phyloP scores from a whole-genome alignment of 2,329 filamentous ascomycete species.

The Aspergillus nomiae region DNA sequence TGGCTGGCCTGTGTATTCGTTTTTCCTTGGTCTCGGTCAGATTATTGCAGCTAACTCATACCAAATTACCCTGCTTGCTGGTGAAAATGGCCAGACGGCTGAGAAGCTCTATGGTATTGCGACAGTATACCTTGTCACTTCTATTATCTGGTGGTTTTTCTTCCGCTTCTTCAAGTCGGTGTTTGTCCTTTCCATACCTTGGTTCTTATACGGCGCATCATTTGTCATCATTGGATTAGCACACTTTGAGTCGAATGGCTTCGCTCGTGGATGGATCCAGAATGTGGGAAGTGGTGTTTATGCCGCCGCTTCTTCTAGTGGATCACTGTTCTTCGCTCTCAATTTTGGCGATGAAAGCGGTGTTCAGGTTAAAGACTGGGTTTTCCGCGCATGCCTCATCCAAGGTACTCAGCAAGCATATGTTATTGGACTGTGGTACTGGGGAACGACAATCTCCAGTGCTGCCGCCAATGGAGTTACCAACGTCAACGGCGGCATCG shows the following conservation, averaged over 20 bases:
- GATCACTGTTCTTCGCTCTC: slow-evolving; percentile 66
- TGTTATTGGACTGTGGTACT: slow-evolving; percentile 66
- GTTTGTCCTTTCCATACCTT: slow-evolving; percentile 61
- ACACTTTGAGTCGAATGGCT: slow-evolving; percentile 51
- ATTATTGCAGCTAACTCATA: slow-evolving; percentile 68
- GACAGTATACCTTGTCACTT: slow-evolving; percentile 60
- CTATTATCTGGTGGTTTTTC: slow-evolving; percentile 64
- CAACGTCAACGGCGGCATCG: slow-evolving; percentile 38
- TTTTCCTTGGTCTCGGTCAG: slow-evolving; percentile 63
- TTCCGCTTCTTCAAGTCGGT: slow-evolving; percentile 62
- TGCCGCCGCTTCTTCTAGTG: slow-evolving; percentile 63
- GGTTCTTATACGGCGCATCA: slow-evolving; percentile 63
- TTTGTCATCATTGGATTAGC: slow-evolving; percentile 66
- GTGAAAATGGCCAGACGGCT: slow-evolving; percentile 61
- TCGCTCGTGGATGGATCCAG: slow-evolving; percentile 56
- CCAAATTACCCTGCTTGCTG: slow-evolving; percentile 68
- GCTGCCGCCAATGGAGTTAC: slow-evolving; percentile 46
- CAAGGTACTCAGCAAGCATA: slow-evolving; percentile 70
- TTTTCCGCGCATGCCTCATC: slow-evolving; percentile 67
- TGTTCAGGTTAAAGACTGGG: slow-evolving; percentile 64
- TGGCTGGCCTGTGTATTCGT: slow-evolving; percentile 66
- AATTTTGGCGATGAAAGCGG: slow-evolving; percentile 68
- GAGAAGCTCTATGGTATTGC: slow-evolving; percentile 63
- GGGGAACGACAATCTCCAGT: slow-evolving; percentile 60
- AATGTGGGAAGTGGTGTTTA: slow-evolving; percentile 65